phyloP scores from a whole-genome alignment of 441 rosid genomes.

The Cnidoscolus chayamansa region DNA sequence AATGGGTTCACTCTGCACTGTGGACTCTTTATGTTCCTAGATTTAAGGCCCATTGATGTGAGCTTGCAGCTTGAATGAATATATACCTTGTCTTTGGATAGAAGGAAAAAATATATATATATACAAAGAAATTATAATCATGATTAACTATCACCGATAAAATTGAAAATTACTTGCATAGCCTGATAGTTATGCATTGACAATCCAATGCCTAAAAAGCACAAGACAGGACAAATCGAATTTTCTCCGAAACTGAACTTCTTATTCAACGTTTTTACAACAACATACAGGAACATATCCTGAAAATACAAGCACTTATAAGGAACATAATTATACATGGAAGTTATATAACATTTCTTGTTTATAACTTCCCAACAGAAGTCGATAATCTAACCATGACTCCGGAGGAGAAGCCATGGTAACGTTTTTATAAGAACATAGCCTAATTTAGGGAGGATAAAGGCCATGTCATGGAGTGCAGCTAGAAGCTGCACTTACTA shows the following conservation, averaged over 20 bases:
- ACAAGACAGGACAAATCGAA: background rate
- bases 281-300: background rate
- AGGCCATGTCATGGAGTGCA: background rate
- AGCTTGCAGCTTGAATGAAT: too few species aligned
- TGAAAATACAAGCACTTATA: background rate
- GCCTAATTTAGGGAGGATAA: background rate
- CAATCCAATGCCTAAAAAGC: background rate
- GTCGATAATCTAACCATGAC: background rate
- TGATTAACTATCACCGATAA: background rate
- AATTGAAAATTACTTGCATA: background rate
- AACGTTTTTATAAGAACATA: too few species aligned
- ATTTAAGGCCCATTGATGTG: too few species aligned
- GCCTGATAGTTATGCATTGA: background rate
- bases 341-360: background rate
- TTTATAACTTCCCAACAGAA: background rate
- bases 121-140: background rate
- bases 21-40: too few species aligned
- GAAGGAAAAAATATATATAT: background rate
- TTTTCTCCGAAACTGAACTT: background rate
- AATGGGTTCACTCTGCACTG: too few species aligned
- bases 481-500: background rate
- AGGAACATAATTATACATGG: background rate
- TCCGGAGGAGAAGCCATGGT: background rate
- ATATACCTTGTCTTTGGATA: too few species aligned
- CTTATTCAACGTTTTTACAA: background rate